phyloP scores from a whole-genome alignment of 441 rosid species.

The Lepidium campestre region DNA sequence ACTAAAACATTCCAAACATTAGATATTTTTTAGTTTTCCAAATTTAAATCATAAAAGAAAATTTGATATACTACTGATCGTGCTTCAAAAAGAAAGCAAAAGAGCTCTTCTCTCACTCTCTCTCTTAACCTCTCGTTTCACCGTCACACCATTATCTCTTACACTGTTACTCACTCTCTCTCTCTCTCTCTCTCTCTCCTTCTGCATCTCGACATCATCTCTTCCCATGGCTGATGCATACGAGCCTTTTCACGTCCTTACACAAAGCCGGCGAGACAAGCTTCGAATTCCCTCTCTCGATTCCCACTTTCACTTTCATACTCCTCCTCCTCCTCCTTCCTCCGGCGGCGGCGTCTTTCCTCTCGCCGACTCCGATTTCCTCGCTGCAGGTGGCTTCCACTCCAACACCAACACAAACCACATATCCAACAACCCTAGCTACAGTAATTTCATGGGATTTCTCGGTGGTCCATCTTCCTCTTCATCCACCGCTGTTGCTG shows the following conservation, averaged over 20 bases:
- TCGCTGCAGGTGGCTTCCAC: conserved; percentile 43
- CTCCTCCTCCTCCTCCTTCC: conserved; percentile 38
- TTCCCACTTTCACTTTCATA: conserved; percentile 28
- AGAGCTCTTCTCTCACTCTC: conserved; percentile 25
- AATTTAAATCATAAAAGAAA: not conserved
- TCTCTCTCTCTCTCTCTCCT: conserved; percentile 3
- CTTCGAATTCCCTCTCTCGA: conserved; percentile 42
- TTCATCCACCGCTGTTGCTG: conserved; percentile 23
- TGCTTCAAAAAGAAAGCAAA: conserved; percentile 22
- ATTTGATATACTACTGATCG: conserved; percentile 13
- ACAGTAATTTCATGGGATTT: conserved; percentile 32
- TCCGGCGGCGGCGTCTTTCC: conserved; percentile 32
- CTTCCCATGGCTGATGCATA: conserved; percentile 57
- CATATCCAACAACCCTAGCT: conserved; percentile 30
- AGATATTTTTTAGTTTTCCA: conserved; percentile 4
- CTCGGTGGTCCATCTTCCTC: conserved; percentile 29
- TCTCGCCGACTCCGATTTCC: conserved; percentile 42
- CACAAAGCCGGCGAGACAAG: conserved; percentile 71
- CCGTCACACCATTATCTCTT: conserved; percentile 47
- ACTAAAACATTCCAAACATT: not conserved
- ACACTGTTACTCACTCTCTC: conserved; percentile 31
- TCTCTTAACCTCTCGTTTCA: conserved; percentile 51
- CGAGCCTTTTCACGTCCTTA: conserved; percentile 74
- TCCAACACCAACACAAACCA: conserved; percentile 46
- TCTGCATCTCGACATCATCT: conserved; percentile 6